Evolutionary conservation across 805 yeast genomes (phyloP).

Genomic region (Kodamaea jinghongensis): DNA sequence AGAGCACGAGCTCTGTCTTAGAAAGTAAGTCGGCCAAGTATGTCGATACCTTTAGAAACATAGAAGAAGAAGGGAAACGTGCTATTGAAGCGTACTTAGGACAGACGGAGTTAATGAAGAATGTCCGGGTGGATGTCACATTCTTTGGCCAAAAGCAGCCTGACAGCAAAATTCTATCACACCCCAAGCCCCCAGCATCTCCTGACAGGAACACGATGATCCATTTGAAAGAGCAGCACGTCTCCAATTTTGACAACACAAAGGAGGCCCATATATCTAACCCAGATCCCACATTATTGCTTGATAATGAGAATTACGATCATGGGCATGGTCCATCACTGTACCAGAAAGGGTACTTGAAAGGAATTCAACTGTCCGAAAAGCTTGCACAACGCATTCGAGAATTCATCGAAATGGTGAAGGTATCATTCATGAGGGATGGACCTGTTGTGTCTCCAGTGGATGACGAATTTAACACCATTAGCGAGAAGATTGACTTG

Average conservation of each 20-base stretch:
- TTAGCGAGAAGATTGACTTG: constrained; percentile 30
- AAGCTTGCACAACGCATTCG: constrained; percentile 17
- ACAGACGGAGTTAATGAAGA: constrained; percentile 15
- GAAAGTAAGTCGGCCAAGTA: constrained; percentile 48
- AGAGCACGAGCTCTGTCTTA: constrained; percentile 46
- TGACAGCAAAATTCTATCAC: background rate
- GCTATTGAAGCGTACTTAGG: constrained; percentile 29
- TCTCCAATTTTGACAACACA: background rate
- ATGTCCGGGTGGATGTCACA: constrained; percentile 27
- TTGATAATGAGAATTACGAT: constrained; percentile 9
- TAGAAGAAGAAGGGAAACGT: constrained; percentile 37
- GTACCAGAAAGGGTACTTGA: constrained; percentile 34
- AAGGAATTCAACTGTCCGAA: constrained; percentile 30
- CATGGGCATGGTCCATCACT: constrained; percentile 28
- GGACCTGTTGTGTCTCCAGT: constrained; percentile 10
- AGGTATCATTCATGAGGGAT: constrained; percentile 11
- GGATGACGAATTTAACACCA: constrained; percentile 36
- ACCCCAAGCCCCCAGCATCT: background rate
- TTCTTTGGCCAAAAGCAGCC: constrained; percentile 15
- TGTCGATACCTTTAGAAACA: constrained; percentile 37
- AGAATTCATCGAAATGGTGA: constrained; percentile 1
- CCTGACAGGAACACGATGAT: background rate
- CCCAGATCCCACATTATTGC: background rate
- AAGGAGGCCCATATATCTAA: background rate
- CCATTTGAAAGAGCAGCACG: background rate